A percentile compares a stretch with the other conserved stretches of the same genome.
Conservation (phyloP, 2,329 filamentous ascomycete species). For the Emmonsiellopsis sp. region DNA sequence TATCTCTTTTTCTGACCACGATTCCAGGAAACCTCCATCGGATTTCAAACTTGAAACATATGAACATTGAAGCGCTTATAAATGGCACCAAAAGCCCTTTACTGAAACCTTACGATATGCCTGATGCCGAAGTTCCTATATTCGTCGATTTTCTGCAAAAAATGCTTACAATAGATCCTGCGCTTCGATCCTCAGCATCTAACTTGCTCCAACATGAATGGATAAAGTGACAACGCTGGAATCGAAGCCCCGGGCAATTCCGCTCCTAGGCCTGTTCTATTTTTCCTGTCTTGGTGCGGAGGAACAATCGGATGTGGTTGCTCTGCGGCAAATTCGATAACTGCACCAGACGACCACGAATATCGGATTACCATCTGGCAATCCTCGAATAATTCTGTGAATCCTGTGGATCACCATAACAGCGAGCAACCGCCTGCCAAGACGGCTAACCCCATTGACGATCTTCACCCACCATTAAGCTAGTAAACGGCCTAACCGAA, state of each 20-base stretch:
- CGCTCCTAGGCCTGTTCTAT: background rate
- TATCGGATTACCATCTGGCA: no score
- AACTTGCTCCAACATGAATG: constrained; percentile 20
- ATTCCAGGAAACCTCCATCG: constrained; percentile 16
- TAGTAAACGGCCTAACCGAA: no score
- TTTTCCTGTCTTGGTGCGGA: background rate
- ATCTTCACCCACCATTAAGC: no score
- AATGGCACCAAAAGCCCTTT: constrained; percentile 17
- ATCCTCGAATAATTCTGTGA: no score
- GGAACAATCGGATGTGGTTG: no score
- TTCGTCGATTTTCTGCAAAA: constrained; percentile 19
- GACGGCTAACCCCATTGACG: no score
- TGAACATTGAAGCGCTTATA: constrained; percentile 16
- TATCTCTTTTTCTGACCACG: background rate
- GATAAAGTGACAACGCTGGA: constrained; percentile 4
- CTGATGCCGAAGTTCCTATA: constrained; percentile 16
- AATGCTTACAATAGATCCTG: constrained; percentile 19
- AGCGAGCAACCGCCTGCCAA: no score
- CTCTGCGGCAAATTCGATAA: no score
- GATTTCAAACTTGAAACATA: constrained; percentile 17
- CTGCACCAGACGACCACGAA: no score
- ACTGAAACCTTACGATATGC: constrained; percentile 18
- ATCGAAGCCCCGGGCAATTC: background rate
- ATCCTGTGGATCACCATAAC: no score
- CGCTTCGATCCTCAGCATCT: constrained; percentile 15